phyloP scores from a whole-genome alignment of 2,329 filamentous ascomycete genomes.

The Pseudogymnoascus sp. region DNA sequence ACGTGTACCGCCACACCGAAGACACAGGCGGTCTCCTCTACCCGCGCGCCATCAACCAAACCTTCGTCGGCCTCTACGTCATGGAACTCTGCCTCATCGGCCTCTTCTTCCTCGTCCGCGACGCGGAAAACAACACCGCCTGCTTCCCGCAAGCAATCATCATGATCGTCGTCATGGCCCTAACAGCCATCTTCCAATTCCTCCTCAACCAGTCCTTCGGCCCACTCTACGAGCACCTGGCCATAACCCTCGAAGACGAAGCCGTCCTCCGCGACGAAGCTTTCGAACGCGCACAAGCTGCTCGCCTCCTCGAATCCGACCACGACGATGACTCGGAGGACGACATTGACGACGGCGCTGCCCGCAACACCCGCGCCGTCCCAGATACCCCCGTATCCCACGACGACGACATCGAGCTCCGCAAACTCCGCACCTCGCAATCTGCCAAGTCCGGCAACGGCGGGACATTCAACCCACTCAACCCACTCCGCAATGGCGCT shows the following conservation, averaged over 20 bases:
- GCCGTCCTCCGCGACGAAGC: conserved; percentile 84
- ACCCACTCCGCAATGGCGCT: not conserved
- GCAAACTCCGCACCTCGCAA: conserved; percentile 4
- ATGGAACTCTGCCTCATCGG: conserved; percentile 90
- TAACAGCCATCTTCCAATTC: conserved; percentile 73
- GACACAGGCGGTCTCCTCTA: conserved; percentile 93
- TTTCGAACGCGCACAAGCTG: conserved; percentile 72
- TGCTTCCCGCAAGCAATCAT: conserved; percentile 72
- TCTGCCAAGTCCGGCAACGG: conserved; percentile 11
- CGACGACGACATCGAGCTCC: conserved; percentile 8
- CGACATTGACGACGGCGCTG: not conserved
- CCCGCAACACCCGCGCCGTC: not conserved
- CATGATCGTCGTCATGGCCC: conserved; percentile 68
- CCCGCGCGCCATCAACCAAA: conserved; percentile 86
- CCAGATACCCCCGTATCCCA: not conserved
- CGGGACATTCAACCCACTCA: conserved; percentile 24
- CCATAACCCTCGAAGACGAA: conserved; percentile 93
- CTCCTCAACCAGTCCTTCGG: conserved; percentile 77
- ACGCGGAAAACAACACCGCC: conserved; percentile 44
- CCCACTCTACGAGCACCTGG: conserved; percentile 80
- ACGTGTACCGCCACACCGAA: conserved; percentile 80
- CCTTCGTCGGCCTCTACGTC: conserved; percentile 89
- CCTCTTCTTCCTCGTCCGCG: conserved; percentile 71
- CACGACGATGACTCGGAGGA: conserved; percentile 30
- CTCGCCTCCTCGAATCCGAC: conserved; percentile 56